Evolutionary conservation across 768 basidiomycete species (phyloP), one percentile per base, ranked within the genome.

Genomic region (Lactifluus pinguis): DNA sequence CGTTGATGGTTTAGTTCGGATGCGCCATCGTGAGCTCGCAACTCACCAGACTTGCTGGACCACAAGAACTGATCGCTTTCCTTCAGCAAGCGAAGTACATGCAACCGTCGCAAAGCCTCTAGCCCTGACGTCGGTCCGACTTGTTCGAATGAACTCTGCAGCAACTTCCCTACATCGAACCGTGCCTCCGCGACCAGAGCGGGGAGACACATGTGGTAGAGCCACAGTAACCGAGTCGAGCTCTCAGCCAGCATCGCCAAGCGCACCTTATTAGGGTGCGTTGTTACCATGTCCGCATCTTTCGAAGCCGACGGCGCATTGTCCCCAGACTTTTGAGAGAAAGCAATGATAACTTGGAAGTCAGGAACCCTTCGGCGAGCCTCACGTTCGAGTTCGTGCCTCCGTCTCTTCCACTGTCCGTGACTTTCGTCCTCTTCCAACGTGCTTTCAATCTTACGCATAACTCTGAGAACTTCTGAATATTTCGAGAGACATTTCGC

Each of bases 91-190:
- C 85, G 77, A 15, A 95, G 72, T 0, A 92, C 80, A 67, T 98
- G 93, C 2, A 97, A 74, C 69, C 90, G 87, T 30, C 83, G 79
- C 6, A 85, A 74, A 7, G 83, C 80, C 59, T 83, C 80, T 39
- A 85, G 71, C 4, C 75, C 76, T 21, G 70, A 69, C 6, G 75
- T 69, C 39, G 72, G 65, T 5, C 66, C 53, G 47, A 67, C 45
- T 34, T 68, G 44, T 48, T 74, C 70, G 49, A 71, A 64, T 63
- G 86, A 75, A 57, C 76, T 74, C 57, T 76, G 76, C 32, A 94
- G 72, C 21, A 95, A 69, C 70, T 92, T 92, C 2, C 91, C 91
- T 41, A 87, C 83, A 70, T 98, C 95, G 66, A 95, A 98, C 53
- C 85, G 78, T 30, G 84, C 83, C 70, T 94, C 92, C 0, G 83